Conservation (phyloP, 495 filamentous ascomycete genomes). For the Apiosordaria backusii region DNA sequence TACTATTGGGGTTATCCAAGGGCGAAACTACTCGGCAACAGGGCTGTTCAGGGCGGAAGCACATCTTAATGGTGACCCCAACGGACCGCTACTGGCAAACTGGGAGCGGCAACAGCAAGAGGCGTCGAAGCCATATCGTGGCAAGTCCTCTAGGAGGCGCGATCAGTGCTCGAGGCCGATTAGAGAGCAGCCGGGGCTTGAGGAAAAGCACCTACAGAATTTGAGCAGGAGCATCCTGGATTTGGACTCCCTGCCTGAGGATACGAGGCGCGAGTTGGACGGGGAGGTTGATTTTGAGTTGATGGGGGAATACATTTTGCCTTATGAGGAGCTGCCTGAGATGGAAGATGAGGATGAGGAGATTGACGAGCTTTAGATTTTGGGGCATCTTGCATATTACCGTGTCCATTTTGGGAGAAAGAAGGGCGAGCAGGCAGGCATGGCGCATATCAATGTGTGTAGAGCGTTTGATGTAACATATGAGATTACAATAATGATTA, state of each 20-base stretch:
- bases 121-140: conserved; percentile 14
- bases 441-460: too few relatives aligned
- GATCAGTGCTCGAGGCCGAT: neutral
- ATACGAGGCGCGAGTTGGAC: conserved; percentile 18
- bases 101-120: conserved; percentile 31
- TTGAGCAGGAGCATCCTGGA: neutral
- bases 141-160: neutral
- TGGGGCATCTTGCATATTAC: neutral
- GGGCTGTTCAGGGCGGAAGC: conserved; percentile 37
- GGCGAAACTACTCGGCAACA: conserved; percentile 40
- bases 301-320: conserved; percentile 12
- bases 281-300: conserved; percentile 15
- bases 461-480: too few relatives aligned
- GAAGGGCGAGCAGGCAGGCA: neutral
- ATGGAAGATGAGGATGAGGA: conserved; percentile 14
- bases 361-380: neutral
- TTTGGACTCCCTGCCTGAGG: conserved; percentile 9
- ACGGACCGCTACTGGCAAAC: conserved; percentile 32
- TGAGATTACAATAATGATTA: too few relatives aligned
- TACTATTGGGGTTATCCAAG: conserved; percentile 45
- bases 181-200: neutral
- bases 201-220: neutral
- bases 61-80: conserved; percentile 36
- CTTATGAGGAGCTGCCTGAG: neutral
- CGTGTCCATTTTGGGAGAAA: neutral